Base-by-base conservation (phyloP, 306 rosid genomes). In the Lathyrus oleraceus region DNA sequence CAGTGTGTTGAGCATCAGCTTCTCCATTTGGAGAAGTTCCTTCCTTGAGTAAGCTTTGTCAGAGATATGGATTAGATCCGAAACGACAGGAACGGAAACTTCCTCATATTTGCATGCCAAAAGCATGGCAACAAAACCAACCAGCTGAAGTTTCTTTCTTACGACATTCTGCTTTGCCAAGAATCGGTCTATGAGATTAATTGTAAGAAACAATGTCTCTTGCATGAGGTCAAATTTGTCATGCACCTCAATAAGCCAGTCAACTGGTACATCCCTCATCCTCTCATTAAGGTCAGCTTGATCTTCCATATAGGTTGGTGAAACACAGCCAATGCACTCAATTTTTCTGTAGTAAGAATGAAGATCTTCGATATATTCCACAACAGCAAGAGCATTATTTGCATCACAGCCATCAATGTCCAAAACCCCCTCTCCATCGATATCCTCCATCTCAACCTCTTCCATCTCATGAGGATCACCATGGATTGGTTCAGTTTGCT, bases 221-320 rank as follows among this genome's bases (percentile, higher is more conserved):
- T 84, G 86, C 88, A 89, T 73, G 72, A 95, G 95, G 32, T 86
- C 99, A 51, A 91, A 91, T 74, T 91, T 95, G 73, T 95, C 96
- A 25, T 95, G 99, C 60, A 95, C 97, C 92, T 95, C 97, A 81
- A 95, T 86, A 15, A 95, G 96, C 99, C 99, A 95, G 74, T 95
- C 99, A 73, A 91, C 71, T 0, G 91, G 80, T 65, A 95, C 87
- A 17, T 92, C 83, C 56, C 99, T 86, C 99, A 95, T 95, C 88
- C 72, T 95, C 77, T 89, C 89, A 73, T 91, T 95, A 62, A 95
- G 86, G 86, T 95, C 99, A 70, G 3, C 15, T 75, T 91, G 99
- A 64, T 86, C 85, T 15, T 59, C 74, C 95, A 95, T 85, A 35
- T 95, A 95, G 66, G 60, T 58, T 0, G 86, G 89, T 19, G 88